These are phyloP conservation scores for Suillus occidentalis DNA, from an alignment of 768 basidiomycete genomes.

Conservation along the genomic window DNA sequence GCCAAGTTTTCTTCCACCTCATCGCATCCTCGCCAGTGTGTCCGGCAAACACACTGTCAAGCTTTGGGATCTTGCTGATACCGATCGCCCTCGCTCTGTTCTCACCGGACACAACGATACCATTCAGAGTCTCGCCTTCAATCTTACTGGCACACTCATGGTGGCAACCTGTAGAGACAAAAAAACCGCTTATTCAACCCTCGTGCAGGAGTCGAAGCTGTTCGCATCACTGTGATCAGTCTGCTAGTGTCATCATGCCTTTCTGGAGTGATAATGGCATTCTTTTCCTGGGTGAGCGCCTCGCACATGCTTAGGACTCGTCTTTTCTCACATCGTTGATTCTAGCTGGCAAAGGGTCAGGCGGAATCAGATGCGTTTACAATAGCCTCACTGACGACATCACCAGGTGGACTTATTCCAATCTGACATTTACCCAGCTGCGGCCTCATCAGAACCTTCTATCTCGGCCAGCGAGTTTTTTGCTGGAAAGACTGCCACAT, in stretches of 20 bases:
- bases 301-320: constrained; percentile 20
- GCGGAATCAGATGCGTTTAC: not conserved
- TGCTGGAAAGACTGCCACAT: no score
- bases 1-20: constrained; percentile 93
- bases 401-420: constrained; percentile 90
- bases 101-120: constrained; percentile 82
- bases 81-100: constrained; percentile 60
- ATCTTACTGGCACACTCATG: constrained; percentile 74
- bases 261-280: constrained; percentile 97
- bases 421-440: constrained; percentile 95
- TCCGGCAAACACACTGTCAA: constrained; percentile 86
- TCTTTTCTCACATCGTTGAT: constrained; percentile 1
- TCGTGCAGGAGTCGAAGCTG: constrained; percentile 77
- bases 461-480: constrained; percentile 77
- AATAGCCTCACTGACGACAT: not conserved
- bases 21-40: constrained; percentile 83
- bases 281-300: constrained; percentile 63
- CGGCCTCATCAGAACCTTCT: constrained; percentile 61
- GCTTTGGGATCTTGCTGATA: constrained; percentile 85
- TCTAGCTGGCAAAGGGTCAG: constrained; percentile 84
- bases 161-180: constrained; percentile 92
- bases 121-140: constrained; percentile 84
- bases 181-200: constrained; percentile 92
- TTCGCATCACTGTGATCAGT: constrained; percentile 83
- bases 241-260: constrained; percentile 93